Evolutionary conservation across 495 filamentous ascomycete genomes (phyloP).

Genomic region (Pseudevernia furfuracea): DNA sequence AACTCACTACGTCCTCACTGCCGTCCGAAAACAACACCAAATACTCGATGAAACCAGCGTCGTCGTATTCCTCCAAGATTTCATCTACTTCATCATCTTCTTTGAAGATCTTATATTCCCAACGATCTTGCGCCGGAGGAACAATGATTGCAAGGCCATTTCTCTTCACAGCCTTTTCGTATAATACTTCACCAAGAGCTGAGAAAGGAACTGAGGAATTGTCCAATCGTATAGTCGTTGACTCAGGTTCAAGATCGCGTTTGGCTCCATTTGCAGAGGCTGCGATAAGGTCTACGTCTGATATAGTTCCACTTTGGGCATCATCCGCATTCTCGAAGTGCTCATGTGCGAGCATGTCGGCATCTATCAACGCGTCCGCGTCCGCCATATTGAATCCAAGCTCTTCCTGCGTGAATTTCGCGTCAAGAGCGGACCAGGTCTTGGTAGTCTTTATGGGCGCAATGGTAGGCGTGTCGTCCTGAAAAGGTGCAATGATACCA

Average conservation of each 20-base stretch:
- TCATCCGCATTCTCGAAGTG: neutral
- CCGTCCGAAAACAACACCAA: slow-evolving; percentile 42
- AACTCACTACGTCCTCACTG: slow-evolving; percentile 37
- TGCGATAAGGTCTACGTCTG: neutral
- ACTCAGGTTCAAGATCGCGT: neutral
- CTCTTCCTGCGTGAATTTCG: neutral
- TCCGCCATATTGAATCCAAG: neutral
- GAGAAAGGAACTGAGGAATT: neutral
- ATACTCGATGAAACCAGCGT: slow-evolving; percentile 28
- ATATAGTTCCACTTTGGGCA: neutral
- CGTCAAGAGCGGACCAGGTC: neutral
- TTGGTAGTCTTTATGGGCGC: neutral
- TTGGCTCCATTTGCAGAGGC: neutral
- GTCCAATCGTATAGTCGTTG: neutral
- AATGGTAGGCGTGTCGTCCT: neutral
- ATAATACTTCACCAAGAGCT: slow-evolving; percentile 1
- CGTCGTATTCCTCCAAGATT: slow-evolving; percentile 34
- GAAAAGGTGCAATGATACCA: neutral
- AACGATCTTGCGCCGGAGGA: slow-evolving; percentile 32
- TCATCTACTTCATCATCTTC: slow-evolving; percentile 38
- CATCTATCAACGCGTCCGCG: slow-evolving; percentile 2
- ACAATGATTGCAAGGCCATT: slow-evolving; percentile 34
- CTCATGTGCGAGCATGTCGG: neutral
- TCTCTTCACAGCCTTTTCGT: slow-evolving; percentile 10
- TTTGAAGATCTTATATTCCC: slow-evolving; percentile 44